These are phyloP conservation scores for Rhodotorula taiwanensis DNA, from an alignment of 768 basidiomycete genomes.

Conservation along the genomic window DNA sequence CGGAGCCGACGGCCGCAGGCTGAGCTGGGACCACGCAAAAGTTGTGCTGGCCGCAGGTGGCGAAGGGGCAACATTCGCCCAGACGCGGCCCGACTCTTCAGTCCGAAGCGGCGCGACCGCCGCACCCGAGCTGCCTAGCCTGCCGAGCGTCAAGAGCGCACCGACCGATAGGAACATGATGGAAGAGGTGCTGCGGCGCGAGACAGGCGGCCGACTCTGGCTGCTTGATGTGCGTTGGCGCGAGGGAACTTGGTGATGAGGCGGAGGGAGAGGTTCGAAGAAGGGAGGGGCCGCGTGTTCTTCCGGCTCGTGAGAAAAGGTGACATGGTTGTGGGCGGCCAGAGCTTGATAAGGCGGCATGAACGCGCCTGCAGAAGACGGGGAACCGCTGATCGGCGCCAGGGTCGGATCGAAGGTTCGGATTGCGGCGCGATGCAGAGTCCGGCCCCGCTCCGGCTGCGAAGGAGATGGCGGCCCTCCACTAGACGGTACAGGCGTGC, in stretches of 20 bases:
- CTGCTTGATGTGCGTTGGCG: conserved; percentile 22
- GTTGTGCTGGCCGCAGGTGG: too few relatives aligned
- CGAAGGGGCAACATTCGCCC: too few relatives aligned
- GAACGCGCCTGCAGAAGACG: conserved; percentile 2
- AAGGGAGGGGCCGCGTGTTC: too few relatives aligned
- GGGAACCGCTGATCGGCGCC: conserved; percentile 28
- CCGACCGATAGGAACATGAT: conserved; percentile 39
- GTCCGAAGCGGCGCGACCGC: background rate
- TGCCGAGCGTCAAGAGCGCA: conserved; percentile 28
- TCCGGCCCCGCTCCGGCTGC: conserved; percentile 25
- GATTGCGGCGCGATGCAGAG: conserved; percentile 8
- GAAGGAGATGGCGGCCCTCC: conserved; percentile 15
- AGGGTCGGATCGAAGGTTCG: conserved; percentile 18
- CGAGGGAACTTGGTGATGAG: too few relatives aligned
- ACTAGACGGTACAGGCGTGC: background rate
- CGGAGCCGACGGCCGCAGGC: too few relatives aligned
- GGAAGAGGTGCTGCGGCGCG: conserved; percentile 40
- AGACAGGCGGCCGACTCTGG: conserved; percentile 35
- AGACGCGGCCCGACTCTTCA: too few relatives aligned
- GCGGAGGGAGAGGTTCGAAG: background rate
- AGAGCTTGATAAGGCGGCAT: background rate
- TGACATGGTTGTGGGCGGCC: conserved; percentile 8
- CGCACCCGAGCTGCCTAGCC: conserved; percentile 22
- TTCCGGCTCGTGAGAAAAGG: conserved; percentile 11
- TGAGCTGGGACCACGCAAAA: too few relatives aligned